Base-by-base conservation (phyloP, 208 protist species). In the Acanthamoeba healyi region DNA sequence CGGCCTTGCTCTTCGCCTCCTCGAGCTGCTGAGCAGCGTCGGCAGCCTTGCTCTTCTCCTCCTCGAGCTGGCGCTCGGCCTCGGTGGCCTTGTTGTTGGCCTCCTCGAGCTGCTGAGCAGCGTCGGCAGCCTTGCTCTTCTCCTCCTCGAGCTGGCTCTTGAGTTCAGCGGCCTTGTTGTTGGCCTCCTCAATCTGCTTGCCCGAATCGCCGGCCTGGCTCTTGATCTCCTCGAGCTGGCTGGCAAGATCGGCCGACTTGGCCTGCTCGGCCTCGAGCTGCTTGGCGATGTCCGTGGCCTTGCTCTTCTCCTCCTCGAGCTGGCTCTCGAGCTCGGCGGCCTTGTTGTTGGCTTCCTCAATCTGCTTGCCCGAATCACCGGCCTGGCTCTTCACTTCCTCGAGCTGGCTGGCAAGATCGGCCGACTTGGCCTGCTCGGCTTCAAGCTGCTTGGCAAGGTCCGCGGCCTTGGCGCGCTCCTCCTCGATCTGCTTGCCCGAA, bases 271-370 rank as follows among this genome's bases (percentile, higher is more conserved):
- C 74, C 26, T 84, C 44, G 46, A 84, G 74, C 42, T 84, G 38
- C 74, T 84, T 29, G 74, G 74, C 32, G 0, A 22, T 26, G 26
- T 82, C 72, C 6, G 72, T 40, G 38, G 72, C 42, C 34, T 51
- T 44, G 42, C 38, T 32, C 40, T 54, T 44, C 72, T 82, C 72
- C 72, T 82, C 72, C 36, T 44, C 40, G 72, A 82, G 72, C 72
- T 82, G 72, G 22, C 42, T 34, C 72, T 82, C 72, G 38, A 82
- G 22, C 38, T 84, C 74, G 74, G 74, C 74, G 74, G 46, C 74
- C 74, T 84, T 84, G 46, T 5, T 22, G 38, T 26, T 40, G 42
- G 4, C 44, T 7, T 84, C 74, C 38, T 49, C 74, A 7, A 84
- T 17, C 44, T 84, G 44, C 44, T 84, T 49, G 74, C 7, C 29